Base-by-base conservation (phyloP, 2,329 filamentous ascomycete species). In the Colletotrichum sp. region DNA sequence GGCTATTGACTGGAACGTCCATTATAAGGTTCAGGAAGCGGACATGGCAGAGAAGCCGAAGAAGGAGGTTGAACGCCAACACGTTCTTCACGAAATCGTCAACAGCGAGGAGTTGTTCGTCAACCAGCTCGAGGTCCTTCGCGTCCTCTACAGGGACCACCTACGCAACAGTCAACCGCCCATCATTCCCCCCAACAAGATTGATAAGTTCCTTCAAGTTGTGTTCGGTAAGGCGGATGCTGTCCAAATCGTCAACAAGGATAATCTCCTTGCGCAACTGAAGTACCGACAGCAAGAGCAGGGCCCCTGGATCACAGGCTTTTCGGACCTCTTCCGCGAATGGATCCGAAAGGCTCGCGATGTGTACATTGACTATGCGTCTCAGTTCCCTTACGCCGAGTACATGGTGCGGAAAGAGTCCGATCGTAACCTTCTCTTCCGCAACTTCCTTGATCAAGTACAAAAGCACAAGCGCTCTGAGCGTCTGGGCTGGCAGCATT, bases 221-320 rank as follows among this genome's bases (percentile, higher is more conserved):
- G 96, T 98, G 0, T 99, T 99, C 84, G 96, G 97, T 68, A 97
- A 95, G 81, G 92, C 97, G 2, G 96, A 99, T 78, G 92, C 93
- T 0, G 95, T 99, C 44, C 95, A 96, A 82, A 92, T 94, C 79
- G 95, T 96, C 80, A 99, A 99, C 84, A 97, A 98, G 84, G 96
- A 98, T 77, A 94, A 97, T 83, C 90, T 99, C 24, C 87, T 99
- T 28, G 94, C 96, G 3, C 96, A 98, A 84, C 91, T 99, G 80
- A 99, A 99, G 82, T 99, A 99, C 83, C 93, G 97, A 30, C 97
- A 99, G 84, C 95, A 97, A 81, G 97, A 99, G 83, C 96, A 99
- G 86, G 97, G 97, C 0, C 97, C 97, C 0, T 99, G 96, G 93
- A 93, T 99, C 75, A 89, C 92, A 15, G 97, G 97, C 5, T 98